Conservation (phyloP, 2,329 filamentous ascomycete species). For the Beauveria sp. region DNA sequence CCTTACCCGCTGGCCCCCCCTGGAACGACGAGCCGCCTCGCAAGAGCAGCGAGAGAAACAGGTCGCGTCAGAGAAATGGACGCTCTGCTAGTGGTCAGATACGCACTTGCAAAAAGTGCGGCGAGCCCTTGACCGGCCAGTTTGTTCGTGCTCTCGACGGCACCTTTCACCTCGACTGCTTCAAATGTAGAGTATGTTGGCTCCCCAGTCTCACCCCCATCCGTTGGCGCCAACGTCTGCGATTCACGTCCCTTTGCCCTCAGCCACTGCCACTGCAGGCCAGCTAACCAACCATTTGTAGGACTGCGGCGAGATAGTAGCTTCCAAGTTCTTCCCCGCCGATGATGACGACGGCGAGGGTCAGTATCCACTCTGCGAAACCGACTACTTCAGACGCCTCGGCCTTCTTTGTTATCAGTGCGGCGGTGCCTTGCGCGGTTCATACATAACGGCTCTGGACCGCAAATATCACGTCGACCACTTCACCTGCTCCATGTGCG, state of each 20-base stretch:
- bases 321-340: conserved; percentile 97
- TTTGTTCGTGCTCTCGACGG: conserved; percentile 91
- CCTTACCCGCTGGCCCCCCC: conserved; percentile 13
- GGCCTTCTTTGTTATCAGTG: conserved; percentile 89
- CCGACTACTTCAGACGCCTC: conserved; percentile 89
- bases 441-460: conserved; percentile 95
- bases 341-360: conserved; percentile 78
- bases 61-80: conserved; percentile 45
- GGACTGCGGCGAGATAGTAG: conserved; percentile 96
- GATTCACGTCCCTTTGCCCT: background rate
- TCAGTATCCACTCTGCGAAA: conserved; percentile 95
- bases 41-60: conserved; percentile 49
- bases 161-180: conserved; percentile 95
- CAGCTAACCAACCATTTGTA: conserved; percentile 8
- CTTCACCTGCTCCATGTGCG: conserved; percentile 95
- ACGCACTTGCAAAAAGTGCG: conserved; percentile 78
- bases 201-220: background rate
- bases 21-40: conserved; percentile 36
- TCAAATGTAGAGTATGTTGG: conserved; percentile 79
- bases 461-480: conserved; percentile 99
- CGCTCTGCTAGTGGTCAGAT: conserved; percentile 51
- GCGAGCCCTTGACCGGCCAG: conserved; percentile 80
- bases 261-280: background rate
- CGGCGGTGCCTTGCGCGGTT: conserved; percentile 84
- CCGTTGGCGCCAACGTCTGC: background rate